These are phyloP conservation scores for Rubia tinctorum DNA, from an alignment of 305 asterid genomes.

Conservation along the genomic window DNA sequence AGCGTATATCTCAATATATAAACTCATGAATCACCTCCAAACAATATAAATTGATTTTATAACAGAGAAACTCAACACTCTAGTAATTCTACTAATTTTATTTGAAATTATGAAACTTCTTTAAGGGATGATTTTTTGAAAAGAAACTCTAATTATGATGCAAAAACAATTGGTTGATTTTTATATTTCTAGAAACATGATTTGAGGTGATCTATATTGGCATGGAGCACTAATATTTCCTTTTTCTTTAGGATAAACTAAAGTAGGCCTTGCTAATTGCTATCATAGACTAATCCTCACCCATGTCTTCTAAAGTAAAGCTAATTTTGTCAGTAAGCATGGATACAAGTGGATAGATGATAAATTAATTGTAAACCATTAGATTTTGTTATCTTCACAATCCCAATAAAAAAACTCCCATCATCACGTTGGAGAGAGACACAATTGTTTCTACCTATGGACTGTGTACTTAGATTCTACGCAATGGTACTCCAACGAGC, in stretches of 20 bases:
- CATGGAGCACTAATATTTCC: neutral
- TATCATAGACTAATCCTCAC: neutral
- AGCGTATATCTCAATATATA: no score
- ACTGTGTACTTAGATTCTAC: neutral
- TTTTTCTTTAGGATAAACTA: neutral
- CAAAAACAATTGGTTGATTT: no score
- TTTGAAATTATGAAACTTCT: no score
- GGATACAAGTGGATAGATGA: slow-evolving; percentile 5
- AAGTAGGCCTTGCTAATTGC: neutral
- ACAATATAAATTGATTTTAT: no score
- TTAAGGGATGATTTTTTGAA: no score
- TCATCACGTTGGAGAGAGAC: neutral
- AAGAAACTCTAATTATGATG: no score
- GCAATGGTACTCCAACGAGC: neutral
- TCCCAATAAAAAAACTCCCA: neutral
- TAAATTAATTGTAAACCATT: neutral
- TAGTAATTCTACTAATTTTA: no score
- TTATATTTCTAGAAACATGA: neutral
- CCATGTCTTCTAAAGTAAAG: neutral
- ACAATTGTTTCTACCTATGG: neutral
- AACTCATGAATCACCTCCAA: no score
- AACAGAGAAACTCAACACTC: no score
- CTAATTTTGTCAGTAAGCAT: slow-evolving; percentile 5
- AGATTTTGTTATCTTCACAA: neutral
- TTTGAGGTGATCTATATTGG: neutral